Evolutionary conservation across 1,284 basidiomycete genomes (phyloP), one percentile per base, ranked within the genome.

Genomic region (Ceratobasidium sp.): DNA sequence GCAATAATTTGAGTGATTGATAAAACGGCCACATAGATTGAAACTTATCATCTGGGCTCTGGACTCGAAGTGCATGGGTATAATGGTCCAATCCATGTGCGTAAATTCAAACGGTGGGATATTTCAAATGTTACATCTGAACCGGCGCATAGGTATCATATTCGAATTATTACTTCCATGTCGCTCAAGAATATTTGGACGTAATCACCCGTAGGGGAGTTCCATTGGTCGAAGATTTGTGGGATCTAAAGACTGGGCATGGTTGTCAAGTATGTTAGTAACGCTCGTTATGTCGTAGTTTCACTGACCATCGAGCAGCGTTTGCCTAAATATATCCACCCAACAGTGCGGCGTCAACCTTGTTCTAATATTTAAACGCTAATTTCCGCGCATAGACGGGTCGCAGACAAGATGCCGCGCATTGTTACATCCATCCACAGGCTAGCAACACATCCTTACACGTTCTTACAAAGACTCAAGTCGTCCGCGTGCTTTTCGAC

Each of bases 161-260:
- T 23, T 43, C 57, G 30, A 46, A 60, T 26, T 59, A 60, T 14
- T 71, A 59, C 46, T 21, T 57, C 16, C 21, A 12, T 14, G 48
- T 71, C 14, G 57, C 69, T 10, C 43, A 71, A 23, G 57, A 58
- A 60, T 71, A 60, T 16, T 36, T 71, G 28, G 69, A 71, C 32
- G 46, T 71, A n/a, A n/a, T 28, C 41, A 23, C 21, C 4, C 28
- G 28, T 4, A 59, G 34, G 43, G 69, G 69, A 8, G 45, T 71
- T 21, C 69, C 69, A 4, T 36, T 60, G 1, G 69, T 53, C 1
- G 57, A 71, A 14, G 57, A 71, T n/a, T 28, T 48, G 45, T 28
- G 30, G 57, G 69, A 71, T 26, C 57, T 58, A 18, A 48, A 60
- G n/a, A 71, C 69, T 8, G 69, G 69, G 21, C 69, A 71, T 26